These are phyloP conservation scores for Saccharomycopsis schoenii DNA, from an alignment of 805 yeast species.

Conservation along the genomic window DNA sequence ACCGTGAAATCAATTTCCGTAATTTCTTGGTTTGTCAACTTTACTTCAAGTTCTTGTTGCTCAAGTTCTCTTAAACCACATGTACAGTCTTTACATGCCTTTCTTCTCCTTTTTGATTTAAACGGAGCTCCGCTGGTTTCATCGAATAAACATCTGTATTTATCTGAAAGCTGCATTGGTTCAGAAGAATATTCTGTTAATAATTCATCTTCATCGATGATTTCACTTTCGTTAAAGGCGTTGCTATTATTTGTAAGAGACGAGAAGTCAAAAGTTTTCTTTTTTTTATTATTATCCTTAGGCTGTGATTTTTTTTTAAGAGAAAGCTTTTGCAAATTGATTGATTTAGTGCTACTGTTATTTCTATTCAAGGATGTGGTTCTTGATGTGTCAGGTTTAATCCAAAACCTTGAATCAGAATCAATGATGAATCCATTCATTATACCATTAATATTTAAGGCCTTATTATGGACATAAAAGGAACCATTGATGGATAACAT, in stretches of 20 bases:
- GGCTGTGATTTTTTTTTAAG: background rate
- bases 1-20: conserved; percentile 21
- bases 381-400: background rate
- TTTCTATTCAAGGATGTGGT: background rate
- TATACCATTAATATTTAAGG: background rate
- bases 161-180: conserved; percentile 48
- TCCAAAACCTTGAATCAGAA: background rate
- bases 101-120: conserved; percentile 45
- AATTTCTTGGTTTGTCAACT: conserved; percentile 24
- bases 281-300: background rate
- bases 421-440: background rate
- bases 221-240: conserved; percentile 21
- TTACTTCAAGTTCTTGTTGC: conserved; percentile 16
- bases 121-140: conserved; percentile 33
- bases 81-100: conserved; percentile 96
- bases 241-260: background rate
- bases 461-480: conserved; percentile 6
- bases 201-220: conserved; percentile 32
- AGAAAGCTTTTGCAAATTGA: background rate
- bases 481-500: conserved; percentile 6
- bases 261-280: background rate
- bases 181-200: conserved; percentile 35
- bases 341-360: background rate
- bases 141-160: conserved; percentile 25
- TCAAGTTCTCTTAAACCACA: conserved; percentile 92